Conservation (phyloP, 2,329 filamentous ascomycete species). For the Monilinia polystroma region DNA sequence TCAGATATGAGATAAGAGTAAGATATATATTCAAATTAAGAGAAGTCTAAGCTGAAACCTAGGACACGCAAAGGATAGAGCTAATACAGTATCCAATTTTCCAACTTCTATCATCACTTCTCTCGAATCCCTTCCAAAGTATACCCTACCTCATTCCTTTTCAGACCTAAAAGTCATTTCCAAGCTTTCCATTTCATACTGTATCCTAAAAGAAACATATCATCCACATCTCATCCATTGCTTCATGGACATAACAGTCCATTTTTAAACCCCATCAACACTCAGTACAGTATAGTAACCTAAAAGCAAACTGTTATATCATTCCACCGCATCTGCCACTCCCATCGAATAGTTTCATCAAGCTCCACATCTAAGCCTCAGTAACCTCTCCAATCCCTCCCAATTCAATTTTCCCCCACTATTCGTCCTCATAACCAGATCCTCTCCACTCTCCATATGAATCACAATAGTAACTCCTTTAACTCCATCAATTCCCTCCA, state of each 20-base stretch:
- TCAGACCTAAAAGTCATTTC: background rate
- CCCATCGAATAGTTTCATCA: no score
- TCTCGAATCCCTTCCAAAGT: no score
- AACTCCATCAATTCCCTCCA: conserved; percentile 22
- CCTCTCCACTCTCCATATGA: conserved; percentile 31
- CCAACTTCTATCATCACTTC: no score
- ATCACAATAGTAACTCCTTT: conserved; percentile 34
- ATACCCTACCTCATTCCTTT: no score
- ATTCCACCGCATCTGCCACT: no score
- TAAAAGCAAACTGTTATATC: no score
- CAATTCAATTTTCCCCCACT: background rate
- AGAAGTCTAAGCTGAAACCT: no score
- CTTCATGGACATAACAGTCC: no score
- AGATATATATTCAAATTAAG: no score
- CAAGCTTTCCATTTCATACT: background rate
- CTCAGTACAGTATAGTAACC: background rate
- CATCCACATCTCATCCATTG: background rate
- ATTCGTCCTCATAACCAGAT: conserved; percentile 32
- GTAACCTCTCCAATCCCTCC: background rate
- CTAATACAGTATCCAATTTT: no score
- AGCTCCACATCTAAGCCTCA: background rate
- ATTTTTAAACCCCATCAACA: background rate
- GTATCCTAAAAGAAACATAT: background rate
- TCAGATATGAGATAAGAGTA: no score
- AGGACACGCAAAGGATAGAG: no score